Evolutionary conservation across 1,139 yeast genomes (phyloP).

Genomic region (Hanseniaspora sp.): DNA sequence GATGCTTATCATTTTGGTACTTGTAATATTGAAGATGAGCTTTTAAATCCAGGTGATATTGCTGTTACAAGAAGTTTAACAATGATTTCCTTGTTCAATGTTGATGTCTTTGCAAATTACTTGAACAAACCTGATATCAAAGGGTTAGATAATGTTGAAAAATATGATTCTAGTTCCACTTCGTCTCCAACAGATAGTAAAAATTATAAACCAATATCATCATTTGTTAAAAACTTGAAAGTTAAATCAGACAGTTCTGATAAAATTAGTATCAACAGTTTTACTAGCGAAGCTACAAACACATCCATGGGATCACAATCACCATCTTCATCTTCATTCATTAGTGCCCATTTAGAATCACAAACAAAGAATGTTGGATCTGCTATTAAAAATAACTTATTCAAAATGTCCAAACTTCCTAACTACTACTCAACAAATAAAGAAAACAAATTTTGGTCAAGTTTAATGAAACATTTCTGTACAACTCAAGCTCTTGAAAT

Average conservation of each 20-base stretch:
- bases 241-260: background rate
- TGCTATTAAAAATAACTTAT: conserved; percentile 8
- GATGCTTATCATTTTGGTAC: conserved; percentile 8
- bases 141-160: background rate
- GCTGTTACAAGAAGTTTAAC: conserved; percentile 8
- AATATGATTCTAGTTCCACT: background rate
- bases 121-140: conserved; percentile 10
- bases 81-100: conserved; percentile 10
- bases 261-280: background rate
- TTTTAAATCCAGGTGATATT: conserved; percentile 11
- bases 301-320: background rate
- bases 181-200: background rate
- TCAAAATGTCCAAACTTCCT: conserved; percentile 13
- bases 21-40: background rate
- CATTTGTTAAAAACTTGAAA: conserved; percentile 3
- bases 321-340: background rate
- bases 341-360: conserved; percentile 3
- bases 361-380: conserved; percentile 6
- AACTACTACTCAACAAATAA: conserved; percentile 15
- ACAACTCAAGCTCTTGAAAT: conserved; percentile 21
- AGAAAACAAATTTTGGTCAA: conserved; percentile 23
- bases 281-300: background rate
- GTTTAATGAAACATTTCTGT: conserved; percentile 24
- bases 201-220: background rate
- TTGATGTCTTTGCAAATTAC: conserved; percentile 11